These are phyloP conservation scores for Talaromyces piceae DNA, from an alignment of 2,329 filamentous ascomycete genomes.

Conservation along the genomic window DNA sequence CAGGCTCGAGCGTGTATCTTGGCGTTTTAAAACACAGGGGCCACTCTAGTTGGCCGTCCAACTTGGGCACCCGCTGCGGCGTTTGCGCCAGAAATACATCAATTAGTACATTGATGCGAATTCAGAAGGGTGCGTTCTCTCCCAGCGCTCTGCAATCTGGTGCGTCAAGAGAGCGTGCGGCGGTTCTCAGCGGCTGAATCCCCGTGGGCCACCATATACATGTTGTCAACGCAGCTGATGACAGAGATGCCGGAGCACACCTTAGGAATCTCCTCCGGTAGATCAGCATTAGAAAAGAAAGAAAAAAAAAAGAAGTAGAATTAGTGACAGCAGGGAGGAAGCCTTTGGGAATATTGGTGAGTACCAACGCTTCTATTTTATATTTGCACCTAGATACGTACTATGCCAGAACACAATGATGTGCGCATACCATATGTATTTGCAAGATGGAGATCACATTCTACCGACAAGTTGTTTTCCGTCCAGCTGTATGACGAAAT, in stretches of 20 bases:
- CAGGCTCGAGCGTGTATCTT: slow-evolving; percentile 10
- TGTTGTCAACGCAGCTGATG: slow-evolving; percentile 10
- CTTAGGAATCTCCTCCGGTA: slow-evolving; percentile 14
- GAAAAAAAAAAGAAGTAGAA: slow-evolving; percentile 23
- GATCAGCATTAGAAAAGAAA: slow-evolving; percentile 19
- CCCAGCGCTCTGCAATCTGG: slow-evolving; percentile 16
- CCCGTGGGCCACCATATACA: slow-evolving; percentile 13
- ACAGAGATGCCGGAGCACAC: slow-evolving; percentile 2
- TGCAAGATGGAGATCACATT: not conserved
- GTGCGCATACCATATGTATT: not conserved
- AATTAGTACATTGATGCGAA: slow-evolving; percentile 12
- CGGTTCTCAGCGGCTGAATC: slow-evolving; percentile 11
- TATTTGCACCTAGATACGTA: too few relatives aligned
- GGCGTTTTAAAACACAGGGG: slow-evolving; percentile 14
- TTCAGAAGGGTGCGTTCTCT: slow-evolving; percentile 6
- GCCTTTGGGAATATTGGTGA: too few relatives aligned
- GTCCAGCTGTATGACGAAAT: not conserved
- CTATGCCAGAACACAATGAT: not conserved
- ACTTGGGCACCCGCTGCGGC: slow-evolving; percentile 1
- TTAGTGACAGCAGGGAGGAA: slow-evolving; percentile 17
- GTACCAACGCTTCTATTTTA: too few relatives aligned
- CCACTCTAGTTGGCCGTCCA: not conserved
- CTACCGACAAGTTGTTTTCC: not conserved
- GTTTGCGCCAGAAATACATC: slow-evolving; percentile 8
- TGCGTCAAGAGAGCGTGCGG: slow-evolving; percentile 15